Base-by-base conservation (phyloP, 768 basidiomycete species). In the Amanita polypyramis region DNA sequence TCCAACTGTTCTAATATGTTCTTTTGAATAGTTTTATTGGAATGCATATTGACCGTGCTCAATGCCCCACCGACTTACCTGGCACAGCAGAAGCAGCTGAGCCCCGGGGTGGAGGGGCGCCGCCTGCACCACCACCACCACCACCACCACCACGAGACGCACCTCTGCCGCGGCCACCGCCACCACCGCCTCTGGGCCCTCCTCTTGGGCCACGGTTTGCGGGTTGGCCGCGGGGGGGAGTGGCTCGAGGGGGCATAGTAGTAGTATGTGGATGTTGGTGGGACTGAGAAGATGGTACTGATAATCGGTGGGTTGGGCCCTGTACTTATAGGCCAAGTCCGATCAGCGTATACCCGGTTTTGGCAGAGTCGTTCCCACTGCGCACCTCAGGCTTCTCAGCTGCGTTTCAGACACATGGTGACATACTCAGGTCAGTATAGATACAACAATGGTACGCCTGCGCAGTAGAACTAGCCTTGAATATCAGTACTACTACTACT, bases 1-100 rank as follows among this genome's bases (percentile, higher is more conserved):
- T 4, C 84, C 85, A 36, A 82, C 65, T 7, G 80, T 67, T n/a
- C 62, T 55, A 9, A 70, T 60, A 50, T 63, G 61, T 0, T 51
- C 61, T 62, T 62, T 8, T 46, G 40, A 53, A 35, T 8, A 14
- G 12, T 15, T 45, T 45, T 41, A 49, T 41, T 40, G 25, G 25
- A 25, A 49, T 42, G 19, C 33, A 40, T 29, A 42, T 12, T 14
- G n/a, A 3, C 27, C 25, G 27, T 41, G n/a, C 39, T 23, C 40
- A 41, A 47, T 51, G 52, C 45, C 47, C 47, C 47, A 41, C 32
- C 8, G 33, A 42, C 47, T 40, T 49, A 41, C 59, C 58, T 49
- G 63, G 56, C 40, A 56, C 48, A 44, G 56, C 45, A 58, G 52
- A 50, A 4, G 51, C 27, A 8, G 25, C 25, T 42, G 25, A n/a